Evolutionary conservation across 1,284 basidiomycete species (phyloP).

Genomic region (Mycosarcoma maydis): DNA sequence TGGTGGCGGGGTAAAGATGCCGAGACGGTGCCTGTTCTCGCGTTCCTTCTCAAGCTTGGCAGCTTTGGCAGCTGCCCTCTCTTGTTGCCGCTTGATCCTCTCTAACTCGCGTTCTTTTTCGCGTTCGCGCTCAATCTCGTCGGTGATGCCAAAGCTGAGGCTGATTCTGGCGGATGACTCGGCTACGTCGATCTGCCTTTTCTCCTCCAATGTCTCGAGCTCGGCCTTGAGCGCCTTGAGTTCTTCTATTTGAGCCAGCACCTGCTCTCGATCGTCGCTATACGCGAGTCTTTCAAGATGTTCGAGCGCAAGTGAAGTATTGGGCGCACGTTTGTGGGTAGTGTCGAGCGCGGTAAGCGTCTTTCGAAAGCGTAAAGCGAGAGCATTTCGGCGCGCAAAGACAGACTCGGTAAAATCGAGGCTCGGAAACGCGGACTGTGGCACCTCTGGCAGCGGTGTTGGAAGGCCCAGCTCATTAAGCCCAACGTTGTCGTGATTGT

Average conservation of each 20-base stretch:
- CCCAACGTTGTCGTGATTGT: background rate
- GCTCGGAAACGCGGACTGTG: conserved; percentile 42
- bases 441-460: conserved; percentile 17
- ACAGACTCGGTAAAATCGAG: conserved; percentile 39
- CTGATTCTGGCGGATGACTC: conserved; percentile 29
- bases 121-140: conserved; percentile 46
- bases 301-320: conserved; percentile 40
- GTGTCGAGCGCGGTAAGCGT: conserved; percentile 42
- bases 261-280: conserved; percentile 50
- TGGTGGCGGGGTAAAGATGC: conserved; percentile 38
- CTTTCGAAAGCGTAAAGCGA: conserved; percentile 36
- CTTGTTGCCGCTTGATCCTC: conserved; percentile 42
- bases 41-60: conserved; percentile 46
- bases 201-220: conserved; percentile 49
- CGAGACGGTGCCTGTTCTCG: conserved; percentile 30
- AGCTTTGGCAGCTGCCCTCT: conserved; percentile 38
- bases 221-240: conserved; percentile 48
- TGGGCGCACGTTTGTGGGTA: conserved; percentile 41
- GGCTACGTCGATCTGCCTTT: conserved; percentile 11
- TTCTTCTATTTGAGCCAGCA: conserved; percentile 47
- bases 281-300: conserved; percentile 57
- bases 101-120: conserved; percentile 43
- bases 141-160: conserved; percentile 42
- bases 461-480: conserved; percentile 39
- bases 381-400: conserved; percentile 35